phyloP scores from a whole-genome alignment of 306 rosid species.

The Fagus crenata region DNA sequence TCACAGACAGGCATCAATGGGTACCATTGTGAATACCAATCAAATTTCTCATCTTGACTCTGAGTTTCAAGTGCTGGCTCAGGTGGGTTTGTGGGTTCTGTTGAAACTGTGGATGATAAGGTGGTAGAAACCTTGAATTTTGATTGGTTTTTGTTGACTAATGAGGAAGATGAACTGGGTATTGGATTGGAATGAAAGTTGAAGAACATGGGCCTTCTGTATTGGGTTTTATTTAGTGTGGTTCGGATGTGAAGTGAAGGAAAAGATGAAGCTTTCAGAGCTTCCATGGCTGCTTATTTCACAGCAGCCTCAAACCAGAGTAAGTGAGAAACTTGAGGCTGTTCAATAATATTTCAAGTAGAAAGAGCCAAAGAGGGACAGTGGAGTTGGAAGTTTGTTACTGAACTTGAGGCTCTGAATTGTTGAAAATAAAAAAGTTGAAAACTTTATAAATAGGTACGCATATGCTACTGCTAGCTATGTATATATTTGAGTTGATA shows the following conservation, averaged over 20 bases:
- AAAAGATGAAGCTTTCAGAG: constrained; percentile 40
- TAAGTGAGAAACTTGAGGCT: background rate
- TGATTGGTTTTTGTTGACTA: constrained; percentile 21
- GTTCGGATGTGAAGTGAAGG: constrained; percentile 41
- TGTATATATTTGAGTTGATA: too few species aligned
- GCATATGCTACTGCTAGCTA: too few species aligned
- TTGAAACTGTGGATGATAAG: constrained; percentile 51
- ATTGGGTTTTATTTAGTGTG: constrained; percentile 25
- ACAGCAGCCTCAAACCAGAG: constrained; percentile 5
- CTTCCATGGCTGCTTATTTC: constrained; percentile 48
- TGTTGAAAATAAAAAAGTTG: too few species aligned
- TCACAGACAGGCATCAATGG: constrained; percentile 87
- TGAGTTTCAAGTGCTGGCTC: constrained; percentile 34
- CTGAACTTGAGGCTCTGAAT: background rate
- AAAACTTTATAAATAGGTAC: too few species aligned
- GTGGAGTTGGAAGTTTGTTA: background rate
- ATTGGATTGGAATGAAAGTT: constrained; percentile 17
- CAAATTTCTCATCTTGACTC: constrained; percentile 46
- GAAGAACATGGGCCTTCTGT: constrained; percentile 34
- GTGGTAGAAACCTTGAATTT: constrained; percentile 51
- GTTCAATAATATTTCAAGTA: background rate
- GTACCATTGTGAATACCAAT: constrained; percentile 89
- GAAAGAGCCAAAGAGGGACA: background rate
- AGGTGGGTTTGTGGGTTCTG: constrained; percentile 41
- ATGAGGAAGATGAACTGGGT: constrained; percentile 29